Conservation (phyloP, 345 rosid species). For the rapeseed (Brassica napus) region Da-Ae NC_063444.1:38438501-38439000, state of each 20-base stretch:
- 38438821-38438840: neutral
- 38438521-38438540: neutral
- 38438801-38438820: neutral
- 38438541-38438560: conserved; percentile 48
- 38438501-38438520: neutral
- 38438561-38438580: conserved; percentile 76
- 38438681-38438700: conserved; percentile 57
- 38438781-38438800: conserved; percentile 47
- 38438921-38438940: conserved; percentile 65
- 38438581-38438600: conserved; percentile 80
- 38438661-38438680: neutral
- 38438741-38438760: conserved; percentile 81
- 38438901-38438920: conserved; percentile 84
- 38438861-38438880: neutral
- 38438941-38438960: conserved; percentile 71
- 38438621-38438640: neutral
- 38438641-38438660: neutral
- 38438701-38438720: conserved; percentile 86
- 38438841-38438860: neutral
- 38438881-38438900: conserved; percentile 42
- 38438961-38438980: conserved; percentile 48
- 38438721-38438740: conserved; percentile 84
- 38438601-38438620: conserved; percentile 2
- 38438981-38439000: conserved; percentile 47
- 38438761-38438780: conserved; percentile 51